phyloP scores from a whole-genome alignment of 1,284 basidiomycete genomes.

The Phylloporus sp. region DNA sequence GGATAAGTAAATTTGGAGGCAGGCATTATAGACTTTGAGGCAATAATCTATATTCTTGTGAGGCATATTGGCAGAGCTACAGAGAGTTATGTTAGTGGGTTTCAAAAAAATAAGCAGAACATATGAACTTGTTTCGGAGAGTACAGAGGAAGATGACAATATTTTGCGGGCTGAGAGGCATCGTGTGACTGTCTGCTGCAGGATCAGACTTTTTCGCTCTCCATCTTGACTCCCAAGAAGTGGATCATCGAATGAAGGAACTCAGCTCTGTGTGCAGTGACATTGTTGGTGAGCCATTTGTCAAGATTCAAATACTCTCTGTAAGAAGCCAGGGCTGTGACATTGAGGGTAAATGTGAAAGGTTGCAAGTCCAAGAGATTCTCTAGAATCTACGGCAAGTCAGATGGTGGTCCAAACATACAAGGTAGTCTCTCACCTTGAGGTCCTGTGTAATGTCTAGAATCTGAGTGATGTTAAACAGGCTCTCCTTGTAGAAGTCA shows the following conservation, averaged over 20 bases:
- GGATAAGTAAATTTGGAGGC: conserved; percentile 94
- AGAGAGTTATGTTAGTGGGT: conserved; percentile 5
- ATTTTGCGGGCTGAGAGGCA: conserved; percentile 83
- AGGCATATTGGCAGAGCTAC: conserved; percentile 64
- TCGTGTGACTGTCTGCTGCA: conserved; percentile 76
- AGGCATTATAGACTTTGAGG: conserved; percentile 91
- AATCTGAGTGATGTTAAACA: conserved; percentile 92
- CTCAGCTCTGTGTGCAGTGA: conserved; percentile 78
- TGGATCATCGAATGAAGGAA: conserved; percentile 88
- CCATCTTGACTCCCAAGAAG: conserved; percentile 92
- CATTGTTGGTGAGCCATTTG: conserved; percentile 93
- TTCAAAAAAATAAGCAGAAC: conserved; percentile 7
- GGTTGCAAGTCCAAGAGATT: conserved; percentile 87
- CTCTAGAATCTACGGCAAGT: conserved; percentile 75
- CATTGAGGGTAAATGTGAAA: conserved; percentile 88
- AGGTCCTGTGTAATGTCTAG: conserved; percentile 95
- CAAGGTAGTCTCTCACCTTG: conserved; percentile 58
- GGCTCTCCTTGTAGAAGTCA: conserved; percentile 92
- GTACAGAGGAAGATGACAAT: conserved; percentile 92
- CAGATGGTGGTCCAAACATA: not conserved
- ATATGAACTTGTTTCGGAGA: conserved; percentile 74
- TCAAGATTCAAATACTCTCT: conserved; percentile 95
- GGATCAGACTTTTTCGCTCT: conserved; percentile 87
- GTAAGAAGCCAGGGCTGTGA: conserved; percentile 91
- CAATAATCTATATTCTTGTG: conserved; percentile 87